These are phyloP conservation scores for Vaccinium macrocarpon DNA, from an alignment of 148 eudicot genomes.

Conservation along the genomic window DNA sequence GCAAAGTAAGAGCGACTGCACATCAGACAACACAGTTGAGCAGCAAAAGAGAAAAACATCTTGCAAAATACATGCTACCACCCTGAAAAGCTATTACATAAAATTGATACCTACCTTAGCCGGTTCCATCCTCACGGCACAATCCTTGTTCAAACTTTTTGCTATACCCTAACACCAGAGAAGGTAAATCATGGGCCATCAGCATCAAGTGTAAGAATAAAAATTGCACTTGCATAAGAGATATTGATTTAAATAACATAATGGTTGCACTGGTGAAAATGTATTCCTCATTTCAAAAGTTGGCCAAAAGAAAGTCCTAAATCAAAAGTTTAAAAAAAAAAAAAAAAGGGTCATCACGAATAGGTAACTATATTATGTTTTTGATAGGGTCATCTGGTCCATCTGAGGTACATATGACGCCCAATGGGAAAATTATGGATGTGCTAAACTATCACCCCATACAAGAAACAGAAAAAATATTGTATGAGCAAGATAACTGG, in stretches of 20 bases:
- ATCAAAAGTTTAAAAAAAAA: neutral
- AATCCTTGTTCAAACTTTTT: slow-evolving; percentile 65
- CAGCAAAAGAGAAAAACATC: slow-evolving; percentile 9
- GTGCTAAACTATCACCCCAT: neutral
- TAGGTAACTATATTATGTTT: neutral
- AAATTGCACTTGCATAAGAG: neutral
- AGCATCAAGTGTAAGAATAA: neutral
- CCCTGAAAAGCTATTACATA: neutral
- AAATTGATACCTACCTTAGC: slow-evolving; percentile 46
- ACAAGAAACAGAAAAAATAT: neutral
- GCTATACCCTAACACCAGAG: slow-evolving; percentile 56
- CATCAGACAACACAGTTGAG: slow-evolving; percentile 14
- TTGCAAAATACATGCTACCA: neutral
- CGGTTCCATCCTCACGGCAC: slow-evolving; percentile 66
- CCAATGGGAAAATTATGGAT: neutral
- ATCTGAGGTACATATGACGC: neutral
- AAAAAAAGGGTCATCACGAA: neutral
- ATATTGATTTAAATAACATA: neutral
- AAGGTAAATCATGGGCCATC: neutral
- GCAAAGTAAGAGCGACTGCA: slow-evolving; percentile 18
- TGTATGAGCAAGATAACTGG: neutral
- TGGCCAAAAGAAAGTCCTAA: neutral
- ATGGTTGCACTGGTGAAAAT: neutral
- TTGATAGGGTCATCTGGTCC: neutral
- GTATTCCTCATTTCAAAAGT: neutral